Evolutionary conservation across 2,329 filamentous ascomycete species (phyloP), one percentile per base, ranked within the genome.

Genomic region (Diaporthe destruens): DNA sequence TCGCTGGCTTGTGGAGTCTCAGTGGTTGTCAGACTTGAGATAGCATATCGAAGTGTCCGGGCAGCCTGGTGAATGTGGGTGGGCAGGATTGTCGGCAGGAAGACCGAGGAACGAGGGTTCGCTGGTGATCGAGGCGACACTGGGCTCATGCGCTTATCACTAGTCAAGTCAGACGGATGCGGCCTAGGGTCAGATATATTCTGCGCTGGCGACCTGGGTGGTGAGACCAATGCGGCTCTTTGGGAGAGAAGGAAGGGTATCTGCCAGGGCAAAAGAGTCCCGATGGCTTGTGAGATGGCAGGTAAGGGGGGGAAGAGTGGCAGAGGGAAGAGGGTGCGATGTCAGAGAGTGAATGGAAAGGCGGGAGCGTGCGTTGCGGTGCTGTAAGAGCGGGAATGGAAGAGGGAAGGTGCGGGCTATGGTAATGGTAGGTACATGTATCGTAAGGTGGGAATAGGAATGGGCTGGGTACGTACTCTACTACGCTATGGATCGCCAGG

Each of bases 101-200:
- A 47, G 49, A 61, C 47, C 16, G 34, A 51, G 32, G 20, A 49
- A 53, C 18, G 55, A 61, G 47, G 34, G 47, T 53, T 57, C 14
- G 44, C 34, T 32, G 55, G 49, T n/a, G 55, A 56, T 70, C 20
- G 55, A 61, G 56, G 68, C 44, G 36, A 42, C 25, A 36, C 47
- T 57, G 68, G 68, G 68, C 55, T 59, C 55, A 59, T 53, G 47
- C 68, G 55, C 68, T 70, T 70, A 47, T 57, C 49, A 53, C 68
- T 70, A 70, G 68, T 66, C 61, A 66, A 70, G 44, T 70, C 44
- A 70, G 55, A 70, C 68, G 68, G 36, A 70, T 61, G 55, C 68
- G 68, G 68, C 16, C 68, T 70, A 70, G 68, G 67, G 42, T 59
- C 55, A 70, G 34, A 53, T 53, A 42, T 61, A 44, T 49, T 39